Percentiles rank a stretch among this genome's conserved stretches.
Evolutionary conservation across 352 stramenopile genomes (phyloP).

Genomic region (Lagenidium sp.): DNA sequence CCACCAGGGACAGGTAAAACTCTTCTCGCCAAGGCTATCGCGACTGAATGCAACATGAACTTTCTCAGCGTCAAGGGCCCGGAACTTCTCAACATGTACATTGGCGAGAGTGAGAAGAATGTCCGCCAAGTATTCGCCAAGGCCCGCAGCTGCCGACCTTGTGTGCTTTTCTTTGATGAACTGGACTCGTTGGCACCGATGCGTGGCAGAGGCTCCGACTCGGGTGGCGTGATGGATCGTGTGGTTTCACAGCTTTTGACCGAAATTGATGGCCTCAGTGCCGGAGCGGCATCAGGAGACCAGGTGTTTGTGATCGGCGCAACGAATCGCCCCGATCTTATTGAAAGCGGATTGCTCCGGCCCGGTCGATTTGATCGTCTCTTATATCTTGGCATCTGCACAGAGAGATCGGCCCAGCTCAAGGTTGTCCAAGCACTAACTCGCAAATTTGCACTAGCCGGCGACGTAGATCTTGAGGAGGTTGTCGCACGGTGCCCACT

Average conservation of each 20-base stretch:
- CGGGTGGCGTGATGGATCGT: conserved; percentile 92
- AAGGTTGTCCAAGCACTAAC: conserved; percentile 83
- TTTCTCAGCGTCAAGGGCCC: conserved; percentile 96
- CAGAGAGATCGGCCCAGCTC: conserved; percentile 51
- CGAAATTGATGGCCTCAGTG: conserved; percentile 89
- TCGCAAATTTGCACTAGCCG: conserved; percentile 61
- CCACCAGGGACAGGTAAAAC: conserved; percentile 92
- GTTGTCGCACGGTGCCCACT: conserved; percentile 52
- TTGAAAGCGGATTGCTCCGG: conserved; percentile 93
- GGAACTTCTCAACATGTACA: conserved; percentile 97
- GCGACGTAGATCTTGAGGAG: conserved; percentile 46
- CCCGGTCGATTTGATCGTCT: conserved; percentile 87
- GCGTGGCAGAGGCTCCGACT: conserved; percentile 84
- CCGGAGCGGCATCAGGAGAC: conserved; percentile 42
- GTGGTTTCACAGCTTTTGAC: conserved; percentile 95
- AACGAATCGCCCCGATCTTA: conserved; percentile 94
- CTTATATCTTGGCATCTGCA: conserved; percentile 79
- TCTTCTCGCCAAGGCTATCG: conserved; percentile 92
- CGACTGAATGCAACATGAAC: conserved; percentile 93
- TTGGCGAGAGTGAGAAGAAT: conserved; percentile 96
- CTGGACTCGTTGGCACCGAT: conserved; percentile 86
- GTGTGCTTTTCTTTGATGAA: conserved; percentile 93
- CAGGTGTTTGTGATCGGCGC: conserved; percentile 95
- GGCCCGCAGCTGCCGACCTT: conserved; percentile 70
- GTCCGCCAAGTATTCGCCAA: conserved; percentile 92